These are phyloP conservation scores for Hydrangea macrophylla DNA, from an alignment of 148 eudicot genomes.

Conservation along the genomic window DNA sequence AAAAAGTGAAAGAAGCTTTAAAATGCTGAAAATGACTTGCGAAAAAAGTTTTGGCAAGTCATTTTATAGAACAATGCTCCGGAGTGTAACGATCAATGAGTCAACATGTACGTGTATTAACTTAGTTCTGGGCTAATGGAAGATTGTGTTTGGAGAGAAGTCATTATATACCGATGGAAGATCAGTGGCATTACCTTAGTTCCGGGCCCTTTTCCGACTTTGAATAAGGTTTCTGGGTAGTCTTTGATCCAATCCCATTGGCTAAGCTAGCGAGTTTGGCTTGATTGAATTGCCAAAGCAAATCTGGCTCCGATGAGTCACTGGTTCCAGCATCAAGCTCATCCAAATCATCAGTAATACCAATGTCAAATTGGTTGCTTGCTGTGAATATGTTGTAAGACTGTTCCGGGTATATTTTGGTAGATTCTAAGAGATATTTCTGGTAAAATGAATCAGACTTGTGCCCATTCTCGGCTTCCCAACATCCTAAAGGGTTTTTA, in stretches of 20 bases:
- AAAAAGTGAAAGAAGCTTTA: too few species aligned
- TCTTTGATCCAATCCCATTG: slow-evolving; percentile 50
- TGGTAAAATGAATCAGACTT: slow-evolving; percentile 56
- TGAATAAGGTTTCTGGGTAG: slow-evolving; percentile 41
- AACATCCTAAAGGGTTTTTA: slow-evolving; percentile 37
- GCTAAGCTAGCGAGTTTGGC: slow-evolving; percentile 55
- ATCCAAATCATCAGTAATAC: slow-evolving; percentile 64
- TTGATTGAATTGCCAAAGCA: slow-evolving; percentile 88
- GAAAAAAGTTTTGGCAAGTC: too few species aligned
- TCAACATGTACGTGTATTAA: too few species aligned
- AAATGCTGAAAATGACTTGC: too few species aligned
- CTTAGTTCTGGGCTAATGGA: too few species aligned
- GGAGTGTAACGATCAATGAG: too few species aligned
- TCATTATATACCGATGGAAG: background rate
- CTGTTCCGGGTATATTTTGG: slow-evolving; percentile 55
- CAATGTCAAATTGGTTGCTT: slow-evolving; percentile 54
- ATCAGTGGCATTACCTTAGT: slow-evolving; percentile 41
- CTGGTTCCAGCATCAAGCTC: slow-evolving; percentile 96
- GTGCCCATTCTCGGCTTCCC: slow-evolving; percentile 51
- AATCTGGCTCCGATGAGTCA: slow-evolving; percentile 94
- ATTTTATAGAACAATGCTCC: too few species aligned
- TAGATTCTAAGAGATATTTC: slow-evolving; percentile 59
- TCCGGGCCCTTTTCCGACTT: slow-evolving; percentile 59
- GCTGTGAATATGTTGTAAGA: slow-evolving; percentile 47
- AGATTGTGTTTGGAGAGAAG: background rate